A percentile compares a stretch with the other conserved stretches of the same genome.
Conservation (phyloP, 2,329 filamentous ascomycete genomes). For the Thielaviopsis musarum region DNA sequence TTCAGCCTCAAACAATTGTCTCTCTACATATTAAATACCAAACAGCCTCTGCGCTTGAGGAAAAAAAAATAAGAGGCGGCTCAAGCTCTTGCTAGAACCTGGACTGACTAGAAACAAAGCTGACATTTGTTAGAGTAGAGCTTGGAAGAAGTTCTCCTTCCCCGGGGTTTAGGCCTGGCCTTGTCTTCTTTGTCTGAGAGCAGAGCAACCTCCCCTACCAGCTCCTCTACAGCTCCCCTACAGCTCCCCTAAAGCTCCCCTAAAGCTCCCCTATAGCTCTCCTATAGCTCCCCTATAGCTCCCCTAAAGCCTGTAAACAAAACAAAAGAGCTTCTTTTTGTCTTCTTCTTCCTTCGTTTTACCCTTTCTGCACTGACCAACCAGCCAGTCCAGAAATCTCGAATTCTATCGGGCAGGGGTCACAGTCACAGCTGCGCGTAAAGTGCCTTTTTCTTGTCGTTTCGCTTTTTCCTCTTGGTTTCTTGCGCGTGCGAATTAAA, state of each 20-base stretch:
- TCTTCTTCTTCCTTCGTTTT: conserved; percentile 3
- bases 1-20: neutral
- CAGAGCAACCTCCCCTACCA: neutral
- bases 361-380: conserved; percentile 9
- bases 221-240: neutral
- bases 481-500: neutral
- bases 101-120: neutral
- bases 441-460: conserved; percentile 8
- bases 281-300: too few species aligned
- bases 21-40: neutral
- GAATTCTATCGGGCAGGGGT: conserved; percentile 4
- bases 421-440: conserved; percentile 7
- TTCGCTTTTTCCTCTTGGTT: neutral
- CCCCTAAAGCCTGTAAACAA: neutral
- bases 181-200: neutral
- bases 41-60: neutral
- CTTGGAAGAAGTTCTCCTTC: neutral
- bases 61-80: neutral
- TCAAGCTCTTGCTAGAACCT: neutral
- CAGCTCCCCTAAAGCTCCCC: neutral
- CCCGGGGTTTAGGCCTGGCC: neutral
- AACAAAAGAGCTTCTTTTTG: neutral
- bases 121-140: neutral
- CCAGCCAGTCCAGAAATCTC: neutral
- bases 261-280: neutral